Evolutionary conservation across 306 rosid species (phyloP).

Genomic region (Prosopis cineraria): DNA sequence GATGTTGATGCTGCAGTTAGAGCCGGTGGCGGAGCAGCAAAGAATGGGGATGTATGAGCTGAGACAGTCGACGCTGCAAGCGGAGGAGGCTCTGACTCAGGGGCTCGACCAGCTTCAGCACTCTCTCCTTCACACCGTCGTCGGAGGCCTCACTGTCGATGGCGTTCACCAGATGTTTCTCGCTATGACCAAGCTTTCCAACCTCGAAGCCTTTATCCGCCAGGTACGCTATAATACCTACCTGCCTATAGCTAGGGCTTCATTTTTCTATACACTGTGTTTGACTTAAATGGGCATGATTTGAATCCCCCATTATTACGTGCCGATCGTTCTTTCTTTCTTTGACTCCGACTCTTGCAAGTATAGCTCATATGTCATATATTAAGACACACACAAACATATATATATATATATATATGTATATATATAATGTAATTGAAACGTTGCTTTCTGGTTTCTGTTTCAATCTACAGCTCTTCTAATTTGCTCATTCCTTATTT

Average conservation of each 20-base stretch:
- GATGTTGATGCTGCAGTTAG: constrained; percentile 79
- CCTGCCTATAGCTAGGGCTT: neutral
- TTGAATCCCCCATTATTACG: neutral
- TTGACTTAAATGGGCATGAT: neutral
- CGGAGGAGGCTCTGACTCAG: constrained; percentile 87
- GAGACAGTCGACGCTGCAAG: constrained; percentile 72
- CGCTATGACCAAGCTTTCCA: constrained; percentile 71
- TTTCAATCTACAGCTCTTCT: neutral
- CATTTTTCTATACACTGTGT: neutral
- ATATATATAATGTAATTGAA: too few species aligned
- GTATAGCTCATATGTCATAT: too few species aligned
- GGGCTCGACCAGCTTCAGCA: constrained; percentile 92
- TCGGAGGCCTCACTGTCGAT: constrained; percentile 56
- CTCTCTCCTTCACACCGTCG: constrained; percentile 76
- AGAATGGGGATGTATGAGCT: constrained; percentile 72
- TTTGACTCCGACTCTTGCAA: neutral
- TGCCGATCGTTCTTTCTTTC: neutral
- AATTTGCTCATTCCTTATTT: constrained; percentile 25
- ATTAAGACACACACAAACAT: too few species aligned
- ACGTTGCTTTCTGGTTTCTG: constrained; percentile 5
- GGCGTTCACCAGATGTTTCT: constrained; percentile 86
- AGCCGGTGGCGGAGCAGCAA: constrained; percentile 85
- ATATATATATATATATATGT: neutral
- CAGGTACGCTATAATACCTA: constrained; percentile 50
- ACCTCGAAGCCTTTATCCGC: constrained; percentile 85